Base-by-base conservation (phyloP, 2,329 filamentous ascomycete genomes). In the Helotiales sp. region DNA sequence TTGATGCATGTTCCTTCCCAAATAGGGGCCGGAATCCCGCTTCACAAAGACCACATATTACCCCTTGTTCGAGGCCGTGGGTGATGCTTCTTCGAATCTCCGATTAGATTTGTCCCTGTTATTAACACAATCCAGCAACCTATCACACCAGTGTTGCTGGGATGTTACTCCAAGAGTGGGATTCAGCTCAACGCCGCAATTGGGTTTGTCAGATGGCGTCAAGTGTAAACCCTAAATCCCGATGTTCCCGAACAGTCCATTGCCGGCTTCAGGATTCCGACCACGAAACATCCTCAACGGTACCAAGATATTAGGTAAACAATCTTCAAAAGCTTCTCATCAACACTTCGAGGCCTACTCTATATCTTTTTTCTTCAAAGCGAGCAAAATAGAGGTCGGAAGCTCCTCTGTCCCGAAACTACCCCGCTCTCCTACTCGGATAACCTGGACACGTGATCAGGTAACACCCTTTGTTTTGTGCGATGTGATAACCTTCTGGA, bases 361-460 rank as follows among this genome's bases (percentile, higher is more conserved):
- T 20, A n/a, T 20, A 8, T 3, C 20, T 20, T 8, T 45, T n/a
- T 20, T 45, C n/a, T 6, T n/a, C 17, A 6, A 40, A 17, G 11
- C 17, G 20, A 22, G 13, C 45, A 52, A n/a, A n/a, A 0, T 13
- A 13, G 15, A 30, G 24, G n/a, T 26, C 24, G n/a, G n/a, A 30
- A 52, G 49, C 26, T 50, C 34, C 57, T 60, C 15, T 60, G 37
- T 60, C 40, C 57, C 34, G 57, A 45, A 20, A 60, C 24, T 52
- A 60, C 34, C 57, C 57, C 34, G 57, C 57, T 60, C 34, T 47
- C 30, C 37, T 22, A 26, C 24, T 26, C 10, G 20, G 37, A 59
- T 24, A 13, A 13, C 7, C 37, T 22, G 7, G 6, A 10, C 57
- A 47, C 57, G 57, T 60, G 57, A 60, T 26, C 45, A 60, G 3